Percentiles rank a stretch among this genome's conserved stretches.
These are phyloP conservation scores for Dioszegia crocea DNA, from an alignment of 768 basidiomycete genomes.

Conservation along the genomic window DNA sequence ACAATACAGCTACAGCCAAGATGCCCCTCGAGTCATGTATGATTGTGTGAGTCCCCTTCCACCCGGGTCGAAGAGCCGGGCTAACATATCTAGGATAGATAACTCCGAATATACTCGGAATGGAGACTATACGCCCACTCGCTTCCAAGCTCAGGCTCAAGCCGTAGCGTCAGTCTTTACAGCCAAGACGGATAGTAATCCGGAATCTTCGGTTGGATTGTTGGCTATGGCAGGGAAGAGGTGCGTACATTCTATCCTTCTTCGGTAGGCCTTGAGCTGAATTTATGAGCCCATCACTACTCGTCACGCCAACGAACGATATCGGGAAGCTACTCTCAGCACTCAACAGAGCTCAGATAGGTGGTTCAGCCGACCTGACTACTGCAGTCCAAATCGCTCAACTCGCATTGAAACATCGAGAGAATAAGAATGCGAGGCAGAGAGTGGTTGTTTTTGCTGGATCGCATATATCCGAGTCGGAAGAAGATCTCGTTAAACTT, in stretches of 20 bases:
- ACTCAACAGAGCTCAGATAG: slow-evolving; percentile 66
- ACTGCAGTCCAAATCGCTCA: slow-evolving; percentile 92
- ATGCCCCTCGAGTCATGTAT: slow-evolving; percentile 99
- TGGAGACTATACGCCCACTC: slow-evolving; percentile 50
- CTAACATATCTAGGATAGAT: slow-evolving; percentile 59
- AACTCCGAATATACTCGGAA: slow-evolving; percentile 88
- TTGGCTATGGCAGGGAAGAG: slow-evolving; percentile 98
- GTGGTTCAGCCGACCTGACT: slow-evolving; percentile 76
- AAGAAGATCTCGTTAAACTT: slow-evolving; percentile 74
- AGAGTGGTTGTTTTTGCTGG: slow-evolving; percentile 91
- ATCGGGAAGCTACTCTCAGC: slow-evolving; percentile 83
- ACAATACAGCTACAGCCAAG: slow-evolving; percentile 15
- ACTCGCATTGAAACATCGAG: slow-evolving; percentile 91
- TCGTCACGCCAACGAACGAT: slow-evolving; percentile 93
- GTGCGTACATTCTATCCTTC: slow-evolving; percentile 53
- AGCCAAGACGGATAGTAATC: slow-evolving; percentile 91
- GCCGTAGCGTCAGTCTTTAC: slow-evolving; percentile 85
- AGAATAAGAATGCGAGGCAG: slow-evolving; percentile 97
- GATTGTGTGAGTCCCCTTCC: slow-evolving; percentile 58
- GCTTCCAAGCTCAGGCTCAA: slow-evolving; percentile 87
- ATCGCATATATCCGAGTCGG: slow-evolving; percentile 75
- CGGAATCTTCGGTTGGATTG: slow-evolving; percentile 93
- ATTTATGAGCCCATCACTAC: slow-evolving; percentile 73
- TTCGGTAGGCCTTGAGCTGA: no score
- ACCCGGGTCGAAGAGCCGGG: not conserved